Evolutionary conservation across 179 eudicot species (phyloP).

Genomic region (Actinidia arguta): DNA sequence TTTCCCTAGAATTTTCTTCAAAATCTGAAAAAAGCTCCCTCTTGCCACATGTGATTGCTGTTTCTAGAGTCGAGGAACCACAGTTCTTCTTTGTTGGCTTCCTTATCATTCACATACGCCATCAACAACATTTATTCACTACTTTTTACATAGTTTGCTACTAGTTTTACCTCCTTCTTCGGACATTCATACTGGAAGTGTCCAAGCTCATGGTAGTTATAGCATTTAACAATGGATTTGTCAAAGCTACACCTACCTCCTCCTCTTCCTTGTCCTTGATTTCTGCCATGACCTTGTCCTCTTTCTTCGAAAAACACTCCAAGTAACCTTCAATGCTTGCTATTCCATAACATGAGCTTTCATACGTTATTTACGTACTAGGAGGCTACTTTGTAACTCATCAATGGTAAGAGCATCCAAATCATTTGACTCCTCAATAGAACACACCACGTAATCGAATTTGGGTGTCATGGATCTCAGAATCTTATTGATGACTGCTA

Average conservation of each 20-base stretch:
- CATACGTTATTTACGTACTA: neutral
- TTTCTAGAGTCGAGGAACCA: conserved; percentile 22
- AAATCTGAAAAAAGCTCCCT: neutral
- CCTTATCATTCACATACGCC: neutral
- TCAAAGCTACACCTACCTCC: neutral
- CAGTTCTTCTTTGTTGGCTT: neutral
- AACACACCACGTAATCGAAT: neutral
- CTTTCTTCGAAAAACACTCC: neutral
- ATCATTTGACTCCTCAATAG: neutral
- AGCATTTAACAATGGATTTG: neutral
- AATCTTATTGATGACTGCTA: neutral
- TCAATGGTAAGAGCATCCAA: neutral
- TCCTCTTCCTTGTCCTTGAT: conserved; percentile 8
- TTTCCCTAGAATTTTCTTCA: neutral
- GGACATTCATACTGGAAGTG: conserved; percentile 4
- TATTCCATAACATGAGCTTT: neutral
- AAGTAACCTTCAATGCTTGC: neutral
- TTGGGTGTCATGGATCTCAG: neutral
- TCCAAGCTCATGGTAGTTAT: conserved; percentile 7
- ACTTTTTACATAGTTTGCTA: neutral
- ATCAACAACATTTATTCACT: conserved; percentile 19
- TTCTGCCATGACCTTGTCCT: conserved; percentile 3
- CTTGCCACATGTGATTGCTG: conserved; percentile 19
- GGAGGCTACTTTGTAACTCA: neutral
- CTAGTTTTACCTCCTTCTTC: neutral